Conservation (phyloP, 1,139 yeast genomes). For the Hemisphaericaspora lyxosophila region DNA sequence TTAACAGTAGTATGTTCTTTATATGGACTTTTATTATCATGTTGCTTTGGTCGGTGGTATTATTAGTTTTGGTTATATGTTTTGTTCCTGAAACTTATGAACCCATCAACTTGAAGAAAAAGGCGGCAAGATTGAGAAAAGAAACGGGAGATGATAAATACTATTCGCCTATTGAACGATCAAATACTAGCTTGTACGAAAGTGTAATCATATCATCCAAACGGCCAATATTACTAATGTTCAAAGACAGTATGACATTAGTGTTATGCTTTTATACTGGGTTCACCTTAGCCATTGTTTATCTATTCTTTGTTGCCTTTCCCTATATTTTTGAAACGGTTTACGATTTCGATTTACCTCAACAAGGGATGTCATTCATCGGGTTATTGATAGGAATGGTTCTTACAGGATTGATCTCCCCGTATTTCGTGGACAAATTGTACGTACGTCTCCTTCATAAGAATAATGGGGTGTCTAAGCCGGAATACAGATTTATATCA, state of each 20-base stretch:
- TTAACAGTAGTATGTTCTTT: conserved; percentile 33
- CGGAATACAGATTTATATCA: conserved; percentile 40
- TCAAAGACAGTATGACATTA: conserved; percentile 62
- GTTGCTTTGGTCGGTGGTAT: conserved; percentile 32
- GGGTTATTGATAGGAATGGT: conserved; percentile 53
- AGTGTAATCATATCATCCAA: conserved; percentile 40
- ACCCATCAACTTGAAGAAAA: conserved; percentile 43
- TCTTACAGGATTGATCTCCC: conserved; percentile 23
- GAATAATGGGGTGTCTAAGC: conserved; percentile 34
- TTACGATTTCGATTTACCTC: conserved; percentile 39
- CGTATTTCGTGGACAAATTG: conserved; percentile 22
- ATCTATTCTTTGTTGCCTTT: conserved; percentile 62
- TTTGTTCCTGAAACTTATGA: conserved; percentile 54
- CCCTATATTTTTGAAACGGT: conserved; percentile 54
- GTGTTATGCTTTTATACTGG: conserved; percentile 64
- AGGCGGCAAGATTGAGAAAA: conserved; percentile 47
- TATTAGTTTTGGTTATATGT: conserved; percentile 30
- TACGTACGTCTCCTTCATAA: conserved; percentile 21
- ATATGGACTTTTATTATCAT: conserved; percentile 47
- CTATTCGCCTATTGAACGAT: conserved; percentile 50
- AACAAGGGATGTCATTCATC: conserved; percentile 51
- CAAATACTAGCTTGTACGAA: conserved; percentile 22
- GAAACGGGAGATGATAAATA: conserved; percentile 40
- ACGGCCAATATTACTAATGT: conserved; percentile 55
- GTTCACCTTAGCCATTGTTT: conserved; percentile 56